Conservation (phyloP, 805 yeast species). For the Candida peoriensis region DNA sequence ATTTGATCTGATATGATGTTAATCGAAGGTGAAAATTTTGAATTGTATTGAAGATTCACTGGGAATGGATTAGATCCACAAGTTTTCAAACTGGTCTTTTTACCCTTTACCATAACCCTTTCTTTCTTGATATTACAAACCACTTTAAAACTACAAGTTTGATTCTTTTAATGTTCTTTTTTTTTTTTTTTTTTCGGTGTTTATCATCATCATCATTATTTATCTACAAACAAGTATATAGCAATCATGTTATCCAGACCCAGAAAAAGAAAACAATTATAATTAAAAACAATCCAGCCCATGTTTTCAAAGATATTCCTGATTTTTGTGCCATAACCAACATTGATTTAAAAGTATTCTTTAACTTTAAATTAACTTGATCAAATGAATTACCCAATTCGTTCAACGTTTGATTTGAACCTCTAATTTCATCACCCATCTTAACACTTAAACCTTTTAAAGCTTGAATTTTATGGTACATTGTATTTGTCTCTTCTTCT, state of each 20-base stretch:
- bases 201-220: neutral
- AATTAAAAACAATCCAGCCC: conserved; percentile 48
- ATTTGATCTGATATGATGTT: conserved; percentile 11
- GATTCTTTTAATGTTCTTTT: no score
- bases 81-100: no score
- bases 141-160: no score
- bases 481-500: conserved; percentile 50
- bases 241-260: conserved; percentile 34
- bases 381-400: conserved; percentile 42
- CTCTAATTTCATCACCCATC: conserved; percentile 64
- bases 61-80: conserved; percentile 3
- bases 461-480: conserved; percentile 49
- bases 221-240: neutral
- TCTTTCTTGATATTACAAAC: no score
- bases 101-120: no score
- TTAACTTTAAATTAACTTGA: conserved; percentile 40
- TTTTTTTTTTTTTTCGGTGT: no score
- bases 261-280: conserved; percentile 46
- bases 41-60: conserved; percentile 3
- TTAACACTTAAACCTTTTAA: conserved; percentile 43
- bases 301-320: conserved; percentile 58
- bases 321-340: conserved; percentile 57
- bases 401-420: conserved; percentile 41
- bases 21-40: conserved; percentile 4
- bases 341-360: conserved; percentile 52